Evolutionary conservation across 805 yeast genomes (phyloP).

Genomic region (Schwanniomyces sp.): DNA sequence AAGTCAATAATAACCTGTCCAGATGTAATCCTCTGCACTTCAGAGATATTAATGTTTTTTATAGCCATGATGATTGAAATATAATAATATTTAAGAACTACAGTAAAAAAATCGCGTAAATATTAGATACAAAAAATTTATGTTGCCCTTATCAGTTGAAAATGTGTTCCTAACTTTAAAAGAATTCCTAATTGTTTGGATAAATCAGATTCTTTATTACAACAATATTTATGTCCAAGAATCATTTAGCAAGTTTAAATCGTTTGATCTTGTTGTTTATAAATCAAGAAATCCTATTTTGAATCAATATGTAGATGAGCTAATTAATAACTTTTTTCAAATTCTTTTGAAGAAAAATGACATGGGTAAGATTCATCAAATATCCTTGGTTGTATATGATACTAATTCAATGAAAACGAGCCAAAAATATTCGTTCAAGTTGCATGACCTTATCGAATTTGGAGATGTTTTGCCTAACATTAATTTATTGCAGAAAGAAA

Average conservation of each 20-base stretch:
- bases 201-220: constrained; percentile 56
- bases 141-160: constrained; percentile 20
- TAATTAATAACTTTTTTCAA: constrained; percentile 6
- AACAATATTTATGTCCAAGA: constrained; percentile 53
- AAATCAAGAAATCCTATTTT: constrained; percentile 49
- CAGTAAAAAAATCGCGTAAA: neutral
- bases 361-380: constrained; percentile 27
- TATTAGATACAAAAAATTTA: neutral
- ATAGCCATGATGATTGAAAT: constrained; percentile 15
- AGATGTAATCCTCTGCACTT: constrained; percentile 78
- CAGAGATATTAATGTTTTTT: constrained; percentile 34
- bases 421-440: constrained; percentile 40
- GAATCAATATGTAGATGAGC: constrained; percentile 38
- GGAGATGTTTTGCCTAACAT: constrained; percentile 9
- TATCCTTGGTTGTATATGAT: constrained; percentile 40
- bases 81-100: neutral
- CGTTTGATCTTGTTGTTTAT: constrained; percentile 43
- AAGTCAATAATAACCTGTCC: constrained; percentile 91
- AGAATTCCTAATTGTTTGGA: constrained; percentile 50
- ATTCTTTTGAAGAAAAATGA: constrained; percentile 6
- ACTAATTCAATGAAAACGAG: constrained; percentile 22
- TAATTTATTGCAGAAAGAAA: constrained; percentile 14
- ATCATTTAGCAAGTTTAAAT: constrained; percentile 44
- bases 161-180: constrained; percentile 34
- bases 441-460: constrained; percentile 29